phyloP scores from a whole-genome alignment of 2,329 filamentous ascomycete genomes.

The Eurotiales sp. region DNA sequence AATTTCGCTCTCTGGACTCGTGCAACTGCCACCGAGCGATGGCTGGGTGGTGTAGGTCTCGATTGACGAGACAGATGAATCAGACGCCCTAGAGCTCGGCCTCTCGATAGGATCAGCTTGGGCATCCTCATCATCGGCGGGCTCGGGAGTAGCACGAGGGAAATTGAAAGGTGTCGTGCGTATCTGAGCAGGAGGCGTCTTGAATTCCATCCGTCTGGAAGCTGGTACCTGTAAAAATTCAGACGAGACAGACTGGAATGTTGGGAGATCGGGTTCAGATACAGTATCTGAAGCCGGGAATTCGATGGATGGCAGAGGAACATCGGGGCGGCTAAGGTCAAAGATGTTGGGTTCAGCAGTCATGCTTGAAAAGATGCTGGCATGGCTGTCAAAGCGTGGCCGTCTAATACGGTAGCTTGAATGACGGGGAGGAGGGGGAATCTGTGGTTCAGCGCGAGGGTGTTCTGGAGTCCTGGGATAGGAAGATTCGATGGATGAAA shows the following conservation, averaged over 20 bases:
- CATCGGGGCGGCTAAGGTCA: slow-evolving; percentile 31
- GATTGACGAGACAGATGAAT: slow-evolving; percentile 60
- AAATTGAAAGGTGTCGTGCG: slow-evolving; percentile 33
- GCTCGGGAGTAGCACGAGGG: slow-evolving; percentile 27
- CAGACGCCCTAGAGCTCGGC: slow-evolving; percentile 56
- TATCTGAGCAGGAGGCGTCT: slow-evolving; percentile 45
- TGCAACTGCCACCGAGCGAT: slow-evolving; percentile 58
- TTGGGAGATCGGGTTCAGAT: slow-evolving; percentile 24
- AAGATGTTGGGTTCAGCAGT: slow-evolving; percentile 33
- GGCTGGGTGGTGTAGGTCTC: slow-evolving; percentile 55
- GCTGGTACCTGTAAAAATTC: slow-evolving; percentile 39
- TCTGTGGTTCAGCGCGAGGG: slow-evolving; percentile 33
- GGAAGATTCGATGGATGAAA: slow-evolving; percentile 30
- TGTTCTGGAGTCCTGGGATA: slow-evolving; percentile 44
- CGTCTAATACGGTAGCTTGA: slow-evolving; percentile 40
- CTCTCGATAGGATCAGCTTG: slow-evolving; percentile 47
- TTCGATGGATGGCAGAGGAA: slow-evolving; percentile 44
- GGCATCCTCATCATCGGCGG: slow-evolving; percentile 24
- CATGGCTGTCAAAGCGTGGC: slow-evolving; percentile 36
- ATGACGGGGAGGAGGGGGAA: slow-evolving; percentile 44
- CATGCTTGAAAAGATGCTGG: slow-evolving; percentile 32
- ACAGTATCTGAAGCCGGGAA: slow-evolving; percentile 26
- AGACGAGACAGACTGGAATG: slow-evolving; percentile 25
- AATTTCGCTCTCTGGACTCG: slow-evolving; percentile 58
- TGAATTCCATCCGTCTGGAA: slow-evolving; percentile 34